phyloP scores from a whole-genome alignment of 169 alveolate genomes.

The Plasmodium berghei region DNA sequence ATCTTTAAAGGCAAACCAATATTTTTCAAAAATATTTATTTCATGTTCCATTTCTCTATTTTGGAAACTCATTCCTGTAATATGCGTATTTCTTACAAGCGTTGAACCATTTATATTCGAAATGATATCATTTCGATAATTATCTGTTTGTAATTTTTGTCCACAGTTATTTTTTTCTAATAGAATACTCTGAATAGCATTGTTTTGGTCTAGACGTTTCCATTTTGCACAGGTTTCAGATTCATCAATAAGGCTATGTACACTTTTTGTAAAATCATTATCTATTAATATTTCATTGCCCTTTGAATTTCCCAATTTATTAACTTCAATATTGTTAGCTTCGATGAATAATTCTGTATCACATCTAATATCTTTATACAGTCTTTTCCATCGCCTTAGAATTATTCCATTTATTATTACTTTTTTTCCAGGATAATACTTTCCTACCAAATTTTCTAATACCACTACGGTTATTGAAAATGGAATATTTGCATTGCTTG shows the following conservation, averaged over 20 bases:
- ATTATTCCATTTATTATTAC: slow-evolving; percentile 80
- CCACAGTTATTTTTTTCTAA: slow-evolving; percentile 36
- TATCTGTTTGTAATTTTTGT: neutral
- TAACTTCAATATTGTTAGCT: slow-evolving; percentile 77
- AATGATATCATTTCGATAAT: neutral
- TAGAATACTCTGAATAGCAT: slow-evolving; percentile 14
- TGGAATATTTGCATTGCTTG: slow-evolving; percentile 76
- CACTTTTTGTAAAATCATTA: slow-evolving; percentile 57
- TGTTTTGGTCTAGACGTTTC: slow-evolving; percentile 14
- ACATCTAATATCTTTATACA: slow-evolving; percentile 80
- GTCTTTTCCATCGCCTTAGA: slow-evolving; percentile 77
- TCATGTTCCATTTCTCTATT: neutral
- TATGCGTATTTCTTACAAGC: too few relatives aligned
- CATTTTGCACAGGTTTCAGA: slow-evolving; percentile 1
- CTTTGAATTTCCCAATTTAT: slow-evolving; percentile 46
- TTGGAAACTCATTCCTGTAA: too few relatives aligned
- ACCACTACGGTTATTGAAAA: slow-evolving; percentile 80
- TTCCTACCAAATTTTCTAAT: slow-evolving; percentile 81
- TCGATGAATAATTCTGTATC: slow-evolving; percentile 81
- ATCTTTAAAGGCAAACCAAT: slow-evolving; percentile 50
- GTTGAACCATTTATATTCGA: neutral
- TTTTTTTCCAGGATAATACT: slow-evolving; percentile 83
- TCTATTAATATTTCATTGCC: slow-evolving; percentile 34
- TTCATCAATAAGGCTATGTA: slow-evolving; percentile 57
- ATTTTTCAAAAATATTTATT: slow-evolving; percentile 42